Base-by-base conservation (phyloP, 31 red algal genomes). In the Odonthalia washingtoniensis region DNA sequence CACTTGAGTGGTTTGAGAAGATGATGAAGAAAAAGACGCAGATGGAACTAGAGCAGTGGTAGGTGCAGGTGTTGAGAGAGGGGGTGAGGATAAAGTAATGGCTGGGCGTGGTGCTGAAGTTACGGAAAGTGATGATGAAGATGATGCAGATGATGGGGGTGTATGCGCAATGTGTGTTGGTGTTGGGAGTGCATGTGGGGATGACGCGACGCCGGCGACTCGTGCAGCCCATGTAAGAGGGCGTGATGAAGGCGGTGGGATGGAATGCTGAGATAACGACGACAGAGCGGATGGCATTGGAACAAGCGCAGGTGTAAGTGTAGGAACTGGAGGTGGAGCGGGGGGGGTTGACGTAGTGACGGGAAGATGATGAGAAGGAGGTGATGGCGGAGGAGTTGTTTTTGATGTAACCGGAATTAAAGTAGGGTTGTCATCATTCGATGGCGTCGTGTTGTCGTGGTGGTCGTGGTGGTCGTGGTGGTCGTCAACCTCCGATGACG, bases 171-270 rank as follows among this genome's bases (percentile, higher is more conserved):
- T 62, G 14, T 30, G 73, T 6, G 38, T 39, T 17, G 85, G 75
- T 35, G n/a, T 16, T 6, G 85, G 85, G 37, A 90, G 27, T 1
- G 36, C 18, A 30, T 90, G 65, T 36, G 88, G 64, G 26, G 78
- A 39, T 31, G 65, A 34, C 26, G 9, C 32, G 24, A 91, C 88
- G 69, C 79, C 79, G 18, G 72, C 72, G 2, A 84, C 88, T 43
- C 88, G 88, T 39, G 65, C 88, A 34, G 88, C 88, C 88, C 88
- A 91, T 5, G 88, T 91, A 12, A 82, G 46, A 0, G 85, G 46
- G 6, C 33, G 41, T 2, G 66, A 5, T 21, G 67, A 26, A 65
- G n/a, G 35, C 32, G 65, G 43, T 26, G 42, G 31, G 36, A 65
- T 26, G 24, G 87, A 45, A 1, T 46, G 26, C 21, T 16, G 65